These are phyloP conservation scores for Cryphonectria carpinicola DNA, from an alignment of 2,329 filamentous ascomycete species.

Conservation along the genomic window DNA sequence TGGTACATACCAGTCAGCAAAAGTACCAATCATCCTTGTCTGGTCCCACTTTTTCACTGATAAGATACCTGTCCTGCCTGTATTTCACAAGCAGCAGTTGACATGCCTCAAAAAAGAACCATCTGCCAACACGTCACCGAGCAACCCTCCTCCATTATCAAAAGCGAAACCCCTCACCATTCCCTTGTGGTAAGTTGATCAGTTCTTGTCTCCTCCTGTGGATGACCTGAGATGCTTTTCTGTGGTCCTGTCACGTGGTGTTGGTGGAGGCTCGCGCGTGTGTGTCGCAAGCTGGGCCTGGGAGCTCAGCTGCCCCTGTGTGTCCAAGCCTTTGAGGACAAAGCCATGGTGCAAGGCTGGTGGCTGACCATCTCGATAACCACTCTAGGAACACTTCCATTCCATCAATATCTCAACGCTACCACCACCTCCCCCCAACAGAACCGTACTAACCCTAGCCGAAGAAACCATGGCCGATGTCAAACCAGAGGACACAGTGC, in stretches of 20 bases:
- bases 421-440: not conserved
- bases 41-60: not conserved
- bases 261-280: not conserved
- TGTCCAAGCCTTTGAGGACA: not conserved
- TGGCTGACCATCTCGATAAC: constrained; percentile 15
- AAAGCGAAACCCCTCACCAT: not conserved
- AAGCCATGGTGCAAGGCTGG: not conserved
- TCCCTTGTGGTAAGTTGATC: not conserved
- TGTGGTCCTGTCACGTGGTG: not conserved
- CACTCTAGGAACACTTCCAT: too few relatives aligned
- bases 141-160: not conserved
- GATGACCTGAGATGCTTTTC: not conserved
- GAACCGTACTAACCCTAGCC: constrained; percentile 19
- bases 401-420: not conserved
- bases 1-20: not conserved
- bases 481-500: constrained; percentile 39
- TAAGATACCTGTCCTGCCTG: constrained; percentile 4
- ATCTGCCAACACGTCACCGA: not conserved
- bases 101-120: not conserved
- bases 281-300: not conserved
- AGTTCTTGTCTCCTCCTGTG: not conserved
- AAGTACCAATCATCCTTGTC: not conserved
- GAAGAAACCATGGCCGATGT: constrained; percentile 35
- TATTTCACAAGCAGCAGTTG: constrained; percentile 1
- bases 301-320: not conserved